Conservation (phyloP, 1,139 yeast species). For the Pichia sp. region DNA sequence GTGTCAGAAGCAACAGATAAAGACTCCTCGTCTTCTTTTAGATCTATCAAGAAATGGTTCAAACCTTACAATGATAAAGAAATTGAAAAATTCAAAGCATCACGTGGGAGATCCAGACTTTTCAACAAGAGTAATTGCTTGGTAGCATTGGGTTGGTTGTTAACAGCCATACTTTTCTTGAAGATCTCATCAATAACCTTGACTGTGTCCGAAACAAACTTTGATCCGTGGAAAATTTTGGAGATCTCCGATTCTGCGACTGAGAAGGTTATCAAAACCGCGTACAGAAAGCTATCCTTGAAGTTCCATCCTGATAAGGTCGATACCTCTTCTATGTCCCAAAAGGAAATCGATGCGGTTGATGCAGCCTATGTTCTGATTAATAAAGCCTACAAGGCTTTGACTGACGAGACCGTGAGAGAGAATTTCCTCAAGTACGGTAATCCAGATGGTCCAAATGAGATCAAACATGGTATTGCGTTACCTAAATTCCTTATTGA, state of each 20-base stretch:
- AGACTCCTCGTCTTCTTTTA: constrained; percentile 8
- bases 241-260: constrained; percentile 67
- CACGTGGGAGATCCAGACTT: constrained; percentile 35
- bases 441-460: constrained; percentile 97
- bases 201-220: constrained; percentile 41
- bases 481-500: constrained; percentile 89
- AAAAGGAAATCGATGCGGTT: constrained; percentile 50
- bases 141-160: constrained; percentile 64
- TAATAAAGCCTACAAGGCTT: constrained; percentile 88
- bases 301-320: constrained; percentile 94
- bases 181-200: constrained; percentile 41
- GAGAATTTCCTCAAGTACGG: constrained; percentile 85
- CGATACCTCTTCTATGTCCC: constrained; percentile 53
- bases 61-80: constrained; percentile 41
- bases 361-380: constrained; percentile 79
- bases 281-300: constrained; percentile 80
- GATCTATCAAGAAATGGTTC: constrained; percentile 20
- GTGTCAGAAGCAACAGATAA: constrained; percentile 6
- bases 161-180: constrained; percentile 49
- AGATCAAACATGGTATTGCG: constrained; percentile 90
- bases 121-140: constrained; percentile 45
- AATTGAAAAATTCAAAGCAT: constrained; percentile 40
- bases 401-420: constrained; percentile 83
- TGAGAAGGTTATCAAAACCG: constrained; percentile 75
- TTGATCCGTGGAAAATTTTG: constrained; percentile 88